Base-by-base conservation (phyloP, 208 protist species). In the Jaenimonas drosophilae region DNA sequence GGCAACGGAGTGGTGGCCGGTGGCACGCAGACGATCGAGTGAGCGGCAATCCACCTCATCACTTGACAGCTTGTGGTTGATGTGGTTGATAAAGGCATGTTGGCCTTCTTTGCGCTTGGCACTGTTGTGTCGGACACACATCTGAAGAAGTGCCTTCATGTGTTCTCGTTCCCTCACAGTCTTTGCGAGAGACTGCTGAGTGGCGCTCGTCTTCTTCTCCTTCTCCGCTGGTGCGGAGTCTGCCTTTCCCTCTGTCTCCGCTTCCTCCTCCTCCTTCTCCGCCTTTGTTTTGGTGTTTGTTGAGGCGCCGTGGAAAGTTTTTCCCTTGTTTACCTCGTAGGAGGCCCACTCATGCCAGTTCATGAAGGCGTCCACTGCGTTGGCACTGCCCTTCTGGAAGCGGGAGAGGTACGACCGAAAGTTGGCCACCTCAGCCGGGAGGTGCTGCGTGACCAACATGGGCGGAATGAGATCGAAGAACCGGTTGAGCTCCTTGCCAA, bases 311-410 rank as follows among this genome's bases (percentile, higher is more conserved):
- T 45, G 5, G 45, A 66, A 66, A 17, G 23, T 54, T 41, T 73
- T 82, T 12, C 62, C 59, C 56, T 76, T 80, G 47, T 67, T 73
- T 12, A 51, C 39, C 50, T 91, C 84, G 42, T 67, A 88, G 7
- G 55, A 76, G 2, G 78, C 76, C 84, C 84, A 92, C 61, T 92
- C 84, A 51, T 86, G 81, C 84, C 84, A 92, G 20, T 58, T 45
- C 32, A 77, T 49, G 43, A 88, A 92, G 14, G 64, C 75, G 29
- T 67, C 57, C 4, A 88, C 68, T 21, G 47, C 30, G 37, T 69
- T 84, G 36, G 52, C 49, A 2, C 70, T 54, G 0, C 80, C 78
- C 24, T 66, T 70, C 31, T 71, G 49, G 49, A 93, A 93, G 56
- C 76, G 72, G 19, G 64, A 45, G 24, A 93, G 46, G 58, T 89